Conservation (phyloP, 495 filamentous ascomycete genomes). For the Aspergillus diversus region DNA sequence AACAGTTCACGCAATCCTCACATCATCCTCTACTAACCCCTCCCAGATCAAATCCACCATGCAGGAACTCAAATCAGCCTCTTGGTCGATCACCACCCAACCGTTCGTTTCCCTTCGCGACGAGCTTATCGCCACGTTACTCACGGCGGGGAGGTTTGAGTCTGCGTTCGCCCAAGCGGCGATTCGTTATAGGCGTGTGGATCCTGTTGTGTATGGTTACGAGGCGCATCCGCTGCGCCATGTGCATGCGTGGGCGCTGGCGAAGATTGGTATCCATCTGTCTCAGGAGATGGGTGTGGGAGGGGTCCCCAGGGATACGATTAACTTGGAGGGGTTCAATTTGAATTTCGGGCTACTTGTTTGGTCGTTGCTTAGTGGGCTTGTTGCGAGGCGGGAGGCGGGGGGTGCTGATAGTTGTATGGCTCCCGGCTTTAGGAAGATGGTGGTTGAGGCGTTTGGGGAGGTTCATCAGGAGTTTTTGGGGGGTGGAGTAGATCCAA, state of each 20-base stretch:
- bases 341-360: constrained; percentile 40
- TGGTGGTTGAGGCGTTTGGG: constrained; percentile 35
- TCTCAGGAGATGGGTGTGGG: constrained; percentile 33
- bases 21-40: constrained; percentile 15
- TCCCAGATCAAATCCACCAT: constrained; percentile 30
- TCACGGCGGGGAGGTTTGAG: constrained; percentile 34
- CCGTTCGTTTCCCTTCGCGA: constrained; percentile 46
- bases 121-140: constrained; percentile 39
- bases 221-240: constrained; percentile 47
- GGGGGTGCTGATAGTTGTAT: constrained; percentile 27
- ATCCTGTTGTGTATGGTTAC: constrained; percentile 38
- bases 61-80: constrained; percentile 21
- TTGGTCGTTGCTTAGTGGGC: constrained; percentile 45
- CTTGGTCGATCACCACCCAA: constrained; percentile 43
- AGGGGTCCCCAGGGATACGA: constrained; percentile 18
- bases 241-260: constrained; percentile 47
- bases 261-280: constrained; percentile 42
- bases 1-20: constrained; percentile 34
- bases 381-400: constrained; percentile 41
- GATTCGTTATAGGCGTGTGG: constrained; percentile 41
- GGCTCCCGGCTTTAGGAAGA: constrained; percentile 40
- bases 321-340: constrained; percentile 25
- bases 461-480: constrained; percentile 40
- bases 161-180: constrained; percentile 44
- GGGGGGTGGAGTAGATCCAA: constrained; percentile 36